Base-by-base conservation (phyloP, 345 rosid species). In the Salix purpurea region DNA sequence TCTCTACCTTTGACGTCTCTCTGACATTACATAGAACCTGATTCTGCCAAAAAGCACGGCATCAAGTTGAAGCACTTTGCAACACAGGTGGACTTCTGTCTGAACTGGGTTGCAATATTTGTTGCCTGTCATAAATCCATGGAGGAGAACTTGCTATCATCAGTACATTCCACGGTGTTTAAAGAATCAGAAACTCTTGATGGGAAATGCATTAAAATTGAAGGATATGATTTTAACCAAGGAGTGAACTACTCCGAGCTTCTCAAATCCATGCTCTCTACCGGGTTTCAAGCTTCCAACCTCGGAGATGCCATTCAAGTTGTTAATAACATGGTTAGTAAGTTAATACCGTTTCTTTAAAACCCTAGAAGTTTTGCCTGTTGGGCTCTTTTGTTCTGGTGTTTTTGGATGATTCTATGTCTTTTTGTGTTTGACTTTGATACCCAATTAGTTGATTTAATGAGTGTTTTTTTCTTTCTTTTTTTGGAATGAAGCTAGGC, bases 211-310 rank as follows among this genome's bases (percentile, higher is more conserved):
- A 64, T 74, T 5, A 86, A 88, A 76, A 90, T 92, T 40, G 86
- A 93, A 76, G 98, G 98, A 28, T 94, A 92, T 76, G 95, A 92
- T 81, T 96, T 96, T 86, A 91, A 92, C 54, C 72, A 86, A 26
- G 96, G 97, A 36, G 85, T 92, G 0, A 78, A 90, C 69, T 89
- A 79, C 70, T 67, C 73, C 7, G 76, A 78, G 82, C 91, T 96
- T 77, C 87, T 96, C 67, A 83, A 83, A 60, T 93, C 97, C 74
- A 83, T 96, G 94, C 72, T 85, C 77, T 88, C 97, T 65, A 92
- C 97, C 60, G 99, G 97, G 10, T 96, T 93, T 79, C 99, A 96
- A 84, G 98, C 97, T 69, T 90, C 99, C n/a, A 93, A 96, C 77
- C 89, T 96, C 64, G 97, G 97, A 1, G 97, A 93, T 61, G 97